A percentile compares a stretch with the other conserved stretches of the same genome.
Conservation (phyloP, 305 asterid genomes). For the Stenogyne calaminthoides region DNA sequence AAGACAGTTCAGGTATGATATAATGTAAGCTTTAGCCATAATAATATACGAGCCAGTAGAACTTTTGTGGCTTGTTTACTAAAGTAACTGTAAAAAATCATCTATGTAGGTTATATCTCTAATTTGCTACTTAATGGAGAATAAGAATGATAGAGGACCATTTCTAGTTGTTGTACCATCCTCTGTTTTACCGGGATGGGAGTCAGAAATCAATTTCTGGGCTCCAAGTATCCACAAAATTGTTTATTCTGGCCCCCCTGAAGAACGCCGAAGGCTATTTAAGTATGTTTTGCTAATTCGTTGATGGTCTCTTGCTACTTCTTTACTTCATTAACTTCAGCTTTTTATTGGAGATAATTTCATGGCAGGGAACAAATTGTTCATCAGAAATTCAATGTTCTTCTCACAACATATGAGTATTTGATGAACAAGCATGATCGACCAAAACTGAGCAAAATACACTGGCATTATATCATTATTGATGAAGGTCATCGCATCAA, state of each 20-base stretch:
- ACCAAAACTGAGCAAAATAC: constrained; percentile 91
- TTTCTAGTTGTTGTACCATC: constrained; percentile 99
- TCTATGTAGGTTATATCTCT: constrained; percentile 84
- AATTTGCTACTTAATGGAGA: constrained; percentile 93
- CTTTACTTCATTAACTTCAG: constrained; percentile 18
- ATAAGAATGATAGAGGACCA: constrained; percentile 95
- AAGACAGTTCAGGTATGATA: constrained; percentile 93
- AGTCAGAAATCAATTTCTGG: constrained; percentile 89
- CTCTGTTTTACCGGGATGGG: constrained; percentile 99
- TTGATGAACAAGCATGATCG: constrained; percentile 99
- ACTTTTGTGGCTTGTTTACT: constrained; percentile 14
- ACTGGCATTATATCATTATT: constrained; percentile 95
- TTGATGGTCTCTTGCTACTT: constrained; percentile 12
- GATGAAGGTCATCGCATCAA: constrained; percentile 99
- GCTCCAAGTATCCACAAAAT: constrained; percentile 89
- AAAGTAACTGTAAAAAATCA: constrained; percentile 27
- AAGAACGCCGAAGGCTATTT: constrained; percentile 90
- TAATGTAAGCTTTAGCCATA: constrained; percentile 15
- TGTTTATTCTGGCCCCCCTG: constrained; percentile 96
- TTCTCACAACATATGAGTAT: constrained; percentile 96
- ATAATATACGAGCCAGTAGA: constrained; percentile 16
- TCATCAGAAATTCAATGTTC: constrained; percentile 93
- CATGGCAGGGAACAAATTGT: constrained; percentile 87
- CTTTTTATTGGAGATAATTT: constrained; percentile 35
- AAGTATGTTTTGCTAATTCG: constrained; percentile 52